Base-by-base conservation (phyloP, 768 basidiomycete species). In the Strobilomyces dryophilus region DNA sequence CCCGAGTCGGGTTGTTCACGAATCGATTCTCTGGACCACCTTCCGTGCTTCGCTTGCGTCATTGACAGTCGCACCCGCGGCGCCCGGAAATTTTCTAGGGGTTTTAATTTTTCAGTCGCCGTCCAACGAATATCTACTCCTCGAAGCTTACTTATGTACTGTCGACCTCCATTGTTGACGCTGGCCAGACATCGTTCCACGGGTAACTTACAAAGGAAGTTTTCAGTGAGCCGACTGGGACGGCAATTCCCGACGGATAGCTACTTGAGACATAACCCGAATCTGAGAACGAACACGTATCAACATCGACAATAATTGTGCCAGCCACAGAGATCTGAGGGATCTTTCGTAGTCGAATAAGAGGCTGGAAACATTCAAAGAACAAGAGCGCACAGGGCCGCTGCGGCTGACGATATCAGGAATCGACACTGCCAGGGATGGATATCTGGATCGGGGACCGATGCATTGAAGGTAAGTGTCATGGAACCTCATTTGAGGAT, bases 401-500 rank as follows among this genome's bases (percentile, higher is more conserved):
- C 4, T 7, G 15, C 29, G 15, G 10, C 26, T 18, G 15, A 29
- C 21, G 43, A 21, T 18, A 20, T 34, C 15, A 40, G 42, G 42
- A 29, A 51, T 17, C 1, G 34, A 35, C 55, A 49, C 32, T 57
- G 51, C 37, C 51, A 61, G 53, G 51, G 51, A 20, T 45, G 47
- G 34, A 24, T 24, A 24, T 24, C 24, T 24, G 24, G 24, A 20
- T 20, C 6, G 35, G 7, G 4, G 35, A 36, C 35, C 26, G 8
- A 36, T 29, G 3, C 18, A 24, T 24, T 24, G 24, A 52, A 55
- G 45, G 48, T 24, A 49, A 53, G 49, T 40, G 57, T 42, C 54
- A 64, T 61, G 59, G 55, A 64, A 64, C 32, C 14, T 32, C 17
- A 6, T 29, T 37, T 53, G 49, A 49, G 59, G 62, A 53, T 53